phyloP scores from a whole-genome alignment of 2,329 filamentous ascomycete genomes.

The Whalleya microplaca region DNA sequence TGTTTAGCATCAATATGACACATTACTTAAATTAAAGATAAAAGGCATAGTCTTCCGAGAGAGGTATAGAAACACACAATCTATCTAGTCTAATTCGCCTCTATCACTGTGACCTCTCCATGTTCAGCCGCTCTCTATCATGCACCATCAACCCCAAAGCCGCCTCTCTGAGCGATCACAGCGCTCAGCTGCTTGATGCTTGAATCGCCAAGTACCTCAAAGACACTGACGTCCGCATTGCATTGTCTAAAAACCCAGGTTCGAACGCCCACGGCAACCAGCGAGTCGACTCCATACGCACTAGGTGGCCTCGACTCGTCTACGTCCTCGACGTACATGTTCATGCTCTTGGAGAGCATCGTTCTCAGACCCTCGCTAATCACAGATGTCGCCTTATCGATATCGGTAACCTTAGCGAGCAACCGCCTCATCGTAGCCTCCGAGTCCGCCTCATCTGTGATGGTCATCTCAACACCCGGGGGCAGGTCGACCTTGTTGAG shows the following conservation, averaged over 20 bases:
- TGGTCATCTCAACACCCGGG: slow-evolving; percentile 13
- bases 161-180: slow-evolving; percentile 38
- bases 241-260: slow-evolving; percentile 54
- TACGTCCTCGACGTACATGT: slow-evolving; percentile 49
- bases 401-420: slow-evolving; percentile 32
- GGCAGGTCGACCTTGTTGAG: slow-evolving; percentile 53
- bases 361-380: slow-evolving; percentile 42
- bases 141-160: background rate
- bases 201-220: slow-evolving; percentile 50
- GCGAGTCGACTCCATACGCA: slow-evolving; percentile 56
- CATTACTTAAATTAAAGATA: background rate
- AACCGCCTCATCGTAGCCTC: slow-evolving; percentile 34
- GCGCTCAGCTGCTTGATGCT: slow-evolving; percentile 44
- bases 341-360: slow-evolving; percentile 51
- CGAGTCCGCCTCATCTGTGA: slow-evolving; percentile 2
- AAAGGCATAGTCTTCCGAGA: no score
- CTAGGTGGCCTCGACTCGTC: slow-evolving; percentile 45
- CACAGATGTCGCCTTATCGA: slow-evolving; percentile 39
- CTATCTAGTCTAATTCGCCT: background rate
- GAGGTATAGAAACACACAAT: no score
- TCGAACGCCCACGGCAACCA: slow-evolving; percentile 56
- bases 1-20: background rate
- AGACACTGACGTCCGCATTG: slow-evolving; percentile 49
- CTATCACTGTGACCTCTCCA: background rate
- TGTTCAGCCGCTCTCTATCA: slow-evolving; percentile 20